Evolutionary conservation across 345 rosid genomes (phyloP).

Genomic region (Eucalyptus sp.): DNA sequence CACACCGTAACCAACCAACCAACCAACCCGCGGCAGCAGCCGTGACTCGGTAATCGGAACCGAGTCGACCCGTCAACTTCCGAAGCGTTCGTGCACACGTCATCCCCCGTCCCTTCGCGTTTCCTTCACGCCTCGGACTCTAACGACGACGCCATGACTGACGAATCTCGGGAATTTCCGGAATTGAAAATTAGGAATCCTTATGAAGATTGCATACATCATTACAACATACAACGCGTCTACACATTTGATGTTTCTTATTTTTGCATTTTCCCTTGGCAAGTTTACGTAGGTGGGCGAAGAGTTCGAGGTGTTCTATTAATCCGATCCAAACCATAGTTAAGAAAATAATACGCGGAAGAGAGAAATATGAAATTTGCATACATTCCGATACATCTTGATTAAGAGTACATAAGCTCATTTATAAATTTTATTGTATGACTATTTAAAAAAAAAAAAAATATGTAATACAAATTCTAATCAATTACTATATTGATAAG

Average conservation of each 20-base stretch:
- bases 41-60: background rate
- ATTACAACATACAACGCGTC: background rate
- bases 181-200: background rate
- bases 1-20: background rate
- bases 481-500: background rate
- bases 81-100: background rate
- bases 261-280: background rate
- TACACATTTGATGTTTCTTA: background rate
- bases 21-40: background rate
- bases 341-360: too few species aligned
- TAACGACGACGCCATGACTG: background rate
- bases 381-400: background rate
- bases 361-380: background rate
- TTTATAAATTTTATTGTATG: too few species aligned
- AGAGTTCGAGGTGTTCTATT: background rate
- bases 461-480: too few species aligned
- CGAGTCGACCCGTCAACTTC: background rate
- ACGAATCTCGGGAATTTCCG: background rate
- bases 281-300: background rate
- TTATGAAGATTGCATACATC: rapidly evolving
- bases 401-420: background rate
- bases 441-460: too few species aligned
- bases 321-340: background rate
- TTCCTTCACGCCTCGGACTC: background rate
- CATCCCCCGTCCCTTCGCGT: rapidly evolving